Conservation (phyloP, 2,329 filamentous ascomycete species). For the Mycosphaerella arachidis region DNA sequence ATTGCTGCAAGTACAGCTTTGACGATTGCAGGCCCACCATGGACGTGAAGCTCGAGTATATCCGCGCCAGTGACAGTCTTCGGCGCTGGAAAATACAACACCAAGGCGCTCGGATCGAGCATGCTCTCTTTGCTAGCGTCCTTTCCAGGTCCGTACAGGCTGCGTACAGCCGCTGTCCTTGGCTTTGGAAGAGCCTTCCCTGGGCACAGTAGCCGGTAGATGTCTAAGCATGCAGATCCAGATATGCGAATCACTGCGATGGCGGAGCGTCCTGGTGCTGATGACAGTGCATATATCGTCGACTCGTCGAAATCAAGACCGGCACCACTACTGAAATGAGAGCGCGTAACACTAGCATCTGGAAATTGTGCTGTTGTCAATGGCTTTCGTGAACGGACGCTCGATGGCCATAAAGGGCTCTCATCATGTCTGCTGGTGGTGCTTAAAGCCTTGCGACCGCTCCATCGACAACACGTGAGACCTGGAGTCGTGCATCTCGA, state of each 20-base stretch:
- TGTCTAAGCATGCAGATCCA: constrained; percentile 65
- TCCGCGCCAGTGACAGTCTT: constrained; percentile 88
- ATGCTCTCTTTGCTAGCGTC: constrained; percentile 42
- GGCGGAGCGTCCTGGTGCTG: constrained; percentile 76
- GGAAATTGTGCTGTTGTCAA: background rate
- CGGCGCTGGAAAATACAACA: constrained; percentile 78
- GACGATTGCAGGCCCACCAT: constrained; percentile 84
- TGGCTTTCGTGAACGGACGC: background rate
- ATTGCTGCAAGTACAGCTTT: constrained; percentile 80
- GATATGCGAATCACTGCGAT: constrained; percentile 89
- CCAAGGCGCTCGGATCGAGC: constrained; percentile 71
- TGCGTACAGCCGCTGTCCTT: constrained; percentile 66
- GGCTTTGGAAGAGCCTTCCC: constrained; percentile 51
- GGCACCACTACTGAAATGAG: background rate
- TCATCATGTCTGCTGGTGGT: background rate
- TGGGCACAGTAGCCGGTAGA: constrained; percentile 63
- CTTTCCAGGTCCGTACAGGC: constrained; percentile 58
- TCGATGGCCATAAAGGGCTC: background rate
- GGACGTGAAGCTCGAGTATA: constrained; percentile 87
- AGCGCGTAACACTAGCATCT: too few species aligned
- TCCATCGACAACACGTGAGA: background rate
- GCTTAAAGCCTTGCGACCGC: background rate
- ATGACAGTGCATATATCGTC: constrained; percentile 91
- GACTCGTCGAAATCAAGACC: constrained; percentile 13
- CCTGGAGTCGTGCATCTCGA: background rate